A percentile compares a stretch with the other conserved stretches of the same genome.
phyloP scores from a whole-genome alignment of 305 asterid species.

The Rubia tinctorum region DNA sequence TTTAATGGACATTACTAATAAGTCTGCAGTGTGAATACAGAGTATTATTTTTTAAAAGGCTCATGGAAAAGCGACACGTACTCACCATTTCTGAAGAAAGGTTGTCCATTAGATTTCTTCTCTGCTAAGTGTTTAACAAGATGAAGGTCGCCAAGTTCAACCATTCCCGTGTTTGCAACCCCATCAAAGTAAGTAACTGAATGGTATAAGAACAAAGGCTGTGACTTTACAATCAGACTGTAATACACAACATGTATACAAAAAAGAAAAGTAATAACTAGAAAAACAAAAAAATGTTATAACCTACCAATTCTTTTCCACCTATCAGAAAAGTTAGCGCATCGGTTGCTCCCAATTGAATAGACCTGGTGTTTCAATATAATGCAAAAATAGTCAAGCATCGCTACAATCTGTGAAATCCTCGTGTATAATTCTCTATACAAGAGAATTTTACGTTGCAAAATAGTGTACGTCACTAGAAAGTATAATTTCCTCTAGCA shows the following conservation, averaged over 20 bases:
- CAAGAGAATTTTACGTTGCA: neutral
- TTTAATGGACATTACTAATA: neutral
- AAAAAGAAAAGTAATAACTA: slow-evolving; percentile 8
- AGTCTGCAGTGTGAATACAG: neutral
- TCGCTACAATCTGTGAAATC: neutral
- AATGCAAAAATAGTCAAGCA: slow-evolving; percentile 5
- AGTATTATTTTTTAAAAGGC: neutral
- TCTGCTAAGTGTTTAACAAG: slow-evolving; percentile 76
- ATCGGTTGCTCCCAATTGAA: slow-evolving; percentile 69
- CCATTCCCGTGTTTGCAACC: slow-evolving; percentile 72
- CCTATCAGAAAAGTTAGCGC: slow-evolving; percentile 56
- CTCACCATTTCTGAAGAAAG: slow-evolving; percentile 82
- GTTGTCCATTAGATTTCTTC: slow-evolving; percentile 77
- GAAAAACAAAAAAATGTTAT: slow-evolving; percentile 14
- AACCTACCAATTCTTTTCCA: slow-evolving; percentile 84
- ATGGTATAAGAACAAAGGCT: slow-evolving; percentile 14
- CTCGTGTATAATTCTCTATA: neutral
- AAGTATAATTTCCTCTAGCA: neutral
- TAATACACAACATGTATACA: slow-evolving; percentile 8
- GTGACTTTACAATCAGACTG: slow-evolving; percentile 17
- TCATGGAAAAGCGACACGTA: slow-evolving; percentile 4
- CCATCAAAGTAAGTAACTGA: slow-evolving; percentile 74
- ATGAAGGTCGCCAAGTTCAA: slow-evolving; percentile 78
- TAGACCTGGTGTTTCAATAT: slow-evolving; percentile 47
- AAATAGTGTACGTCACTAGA: neutral